Base-by-base conservation (phyloP, 345 rosid genomes). In the Sisymbrium altissimum region DNA sequence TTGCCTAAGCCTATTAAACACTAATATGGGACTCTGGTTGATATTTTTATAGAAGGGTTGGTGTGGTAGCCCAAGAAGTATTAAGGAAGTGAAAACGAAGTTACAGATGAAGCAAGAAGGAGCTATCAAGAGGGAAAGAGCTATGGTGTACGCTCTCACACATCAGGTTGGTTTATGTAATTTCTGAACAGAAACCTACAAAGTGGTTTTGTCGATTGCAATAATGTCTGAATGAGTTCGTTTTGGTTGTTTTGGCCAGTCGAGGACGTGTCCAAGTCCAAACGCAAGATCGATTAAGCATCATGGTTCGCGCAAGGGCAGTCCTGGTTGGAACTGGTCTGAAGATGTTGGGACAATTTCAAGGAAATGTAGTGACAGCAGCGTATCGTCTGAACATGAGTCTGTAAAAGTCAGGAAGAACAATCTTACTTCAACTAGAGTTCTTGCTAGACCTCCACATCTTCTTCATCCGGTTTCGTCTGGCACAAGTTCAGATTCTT, bases 51-150 rank as follows among this genome's bases (percentile, higher is more conserved):
- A 89, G 97, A 69, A 79, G 78, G 87, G 89, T 64, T 90, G 98
- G 97, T 89, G 96, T 71, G 77, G 83, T 72, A 81, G 87, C 73
- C 81, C 79, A 1, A 96, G 84, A 71, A 89, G 93, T 30, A 39
- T 79, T 1, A 87, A 84, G 40, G 87, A 90, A 72, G 93, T 87
- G 38, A 80, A 79, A 77, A 61, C 85, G 2, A 90, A 93, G 85
- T 75, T 87, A 57, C 86, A 85, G 33, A 70, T 84, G 88, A 93
- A 83, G 80, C 96, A 83, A 76, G 90, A 89, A 86, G 98, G 86
- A 69, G 86, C 86, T 62, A 80, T 91, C 36, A 93, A 93, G 86
- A 91, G 98, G 76, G 97, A 94, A 70, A 88, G 98, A 82, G 95
- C 96, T 68, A 83, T 78, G 81, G 93, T 90, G 10, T 91, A 93